Evolutionary conservation across 2,329 filamentous ascomycete genomes (phyloP).

Genomic region (Phoma herbarum): DNA sequence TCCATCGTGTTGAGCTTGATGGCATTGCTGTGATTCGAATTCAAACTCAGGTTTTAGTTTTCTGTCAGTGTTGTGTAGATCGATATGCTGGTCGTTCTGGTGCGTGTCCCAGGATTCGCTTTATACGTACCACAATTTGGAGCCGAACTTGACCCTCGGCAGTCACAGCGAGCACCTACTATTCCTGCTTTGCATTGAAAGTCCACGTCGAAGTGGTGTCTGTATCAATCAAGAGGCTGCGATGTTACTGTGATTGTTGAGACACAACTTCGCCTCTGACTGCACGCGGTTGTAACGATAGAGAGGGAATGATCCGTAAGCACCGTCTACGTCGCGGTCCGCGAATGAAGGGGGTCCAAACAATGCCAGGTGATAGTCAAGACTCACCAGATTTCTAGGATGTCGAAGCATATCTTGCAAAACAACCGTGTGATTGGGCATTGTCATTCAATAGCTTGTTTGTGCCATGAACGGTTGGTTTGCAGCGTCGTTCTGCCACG

Average conservation of each 20-base stretch:
- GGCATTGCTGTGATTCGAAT: neutral
- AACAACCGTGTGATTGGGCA: neutral
- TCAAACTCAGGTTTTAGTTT: neutral
- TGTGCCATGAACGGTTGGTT: neutral
- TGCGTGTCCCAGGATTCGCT: neutral
- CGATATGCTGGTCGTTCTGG: neutral
- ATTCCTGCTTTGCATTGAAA: neutral
- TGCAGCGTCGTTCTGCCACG: neutral
- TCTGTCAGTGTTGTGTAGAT: neutral
- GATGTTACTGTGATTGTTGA: neutral
- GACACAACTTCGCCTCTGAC: neutral
- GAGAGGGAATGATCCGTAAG: neutral
- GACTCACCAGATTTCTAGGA: neutral
- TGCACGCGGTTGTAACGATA: neutral
- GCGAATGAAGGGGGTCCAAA: neutral
- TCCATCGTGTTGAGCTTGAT: neutral
- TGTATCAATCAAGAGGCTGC: neutral
- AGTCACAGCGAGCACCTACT: neutral
- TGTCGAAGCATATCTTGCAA: neutral
- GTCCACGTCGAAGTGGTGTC: too few relatives aligned
- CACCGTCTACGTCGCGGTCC: neutral
- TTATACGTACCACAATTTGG: neutral
- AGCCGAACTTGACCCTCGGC: neutral
- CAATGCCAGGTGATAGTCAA: too few relatives aligned
- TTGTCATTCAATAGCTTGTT: neutral